Base-by-base conservation (phyloP, 495 filamentous ascomycete genomes). In the Trichoderma parareesei region DNA sequence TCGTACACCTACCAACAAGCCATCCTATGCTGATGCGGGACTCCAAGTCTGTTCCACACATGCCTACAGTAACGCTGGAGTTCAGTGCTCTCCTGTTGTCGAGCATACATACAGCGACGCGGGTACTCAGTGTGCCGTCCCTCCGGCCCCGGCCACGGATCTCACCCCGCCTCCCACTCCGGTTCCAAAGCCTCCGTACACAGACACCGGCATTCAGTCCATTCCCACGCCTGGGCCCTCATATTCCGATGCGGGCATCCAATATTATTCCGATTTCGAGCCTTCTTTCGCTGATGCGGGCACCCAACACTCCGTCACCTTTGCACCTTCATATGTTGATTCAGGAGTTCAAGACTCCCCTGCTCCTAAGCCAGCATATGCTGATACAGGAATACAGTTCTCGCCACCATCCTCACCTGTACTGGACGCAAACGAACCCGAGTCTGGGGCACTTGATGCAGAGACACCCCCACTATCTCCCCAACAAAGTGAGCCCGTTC, bases 371-470 rank as follows among this genome's bases (percentile, higher is more conserved):
- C 27, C 2, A 10, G 35, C 33, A 57, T 57, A 37, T 14, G 27
- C 33, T 27, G 33, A 57, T 37, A 13, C 53, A 11, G 53, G 53
- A 57, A 35, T 11, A 11, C 92, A 97, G 73, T 92, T 82, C 69
- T 91, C 92, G 53, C 91, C 91, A 53, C 92, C 90, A 7, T 80
- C 87, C 2, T 95, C 90, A 18, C 91, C 91, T 6, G 79, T 76
- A 55, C 62, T 83, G n/a, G 67, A 74, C 40, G 72, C 75, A 0
- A 65, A 65, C 43, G 77, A 75, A 10, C 73, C 75, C 11, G 78
- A 82, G 65, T 75, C 74, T 13, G 35, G 67, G 49, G 79, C 77
- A 57, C 9, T 37, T 57, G 53, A 57, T 53, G 10, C 74, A 42
- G 79, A 81, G 63, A 79, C 72, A 61, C 75, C 74, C 43, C 73